Base-by-base conservation (phyloP, 1,284 basidiomycete species). In the Ganoderma sinense region DNA sequence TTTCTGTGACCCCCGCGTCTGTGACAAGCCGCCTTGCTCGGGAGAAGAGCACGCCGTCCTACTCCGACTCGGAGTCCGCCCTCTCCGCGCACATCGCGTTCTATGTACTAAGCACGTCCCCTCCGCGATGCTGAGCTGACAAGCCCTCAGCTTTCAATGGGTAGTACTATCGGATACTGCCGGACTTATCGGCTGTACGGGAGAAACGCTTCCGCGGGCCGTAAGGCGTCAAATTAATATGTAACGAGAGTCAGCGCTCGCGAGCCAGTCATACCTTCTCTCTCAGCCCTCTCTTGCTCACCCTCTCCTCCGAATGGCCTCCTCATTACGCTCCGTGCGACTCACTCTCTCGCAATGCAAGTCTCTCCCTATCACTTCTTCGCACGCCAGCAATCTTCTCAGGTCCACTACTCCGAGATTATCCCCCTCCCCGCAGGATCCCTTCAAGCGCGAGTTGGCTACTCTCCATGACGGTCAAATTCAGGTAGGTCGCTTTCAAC, bases 401-500 rank as follows among this genome's bases (percentile, higher is more conserved):
- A 67, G 48, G 48, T 65, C 70, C 62, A 61, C 66, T 55, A 43
- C 65, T 58, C 69, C 67, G 41, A 71, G 77, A 56, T 75, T 65
- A 62, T 74, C 68, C 67, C 76, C 77, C 45, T 73, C 74, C 7
- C 59, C 72, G 33, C 74, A 69, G 56, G 73, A 74, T 61, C 76
- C 75, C 48, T 72, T 75, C 71, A 77, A 75, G 23, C 75, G 75
- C 66, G 76, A 76, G 67, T 60, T 73, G 51, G 75, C 69, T n/a
- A 69, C 71, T 41, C 67, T 76, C 13, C 75, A 78, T 23, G 78
- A 78, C 66, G 77, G 80, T 59, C 76, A 79, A 65, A 78, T 81
- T 61, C 75, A 81, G 75, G 80, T 77, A 68, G 61, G 68, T 62
- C 31, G 43, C 0, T 16, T 41, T n/a, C n/a, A n/a, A 23, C 20